Base-by-base conservation (phyloP, 305 asterid species). In the Rubia tinctorum region DNA sequence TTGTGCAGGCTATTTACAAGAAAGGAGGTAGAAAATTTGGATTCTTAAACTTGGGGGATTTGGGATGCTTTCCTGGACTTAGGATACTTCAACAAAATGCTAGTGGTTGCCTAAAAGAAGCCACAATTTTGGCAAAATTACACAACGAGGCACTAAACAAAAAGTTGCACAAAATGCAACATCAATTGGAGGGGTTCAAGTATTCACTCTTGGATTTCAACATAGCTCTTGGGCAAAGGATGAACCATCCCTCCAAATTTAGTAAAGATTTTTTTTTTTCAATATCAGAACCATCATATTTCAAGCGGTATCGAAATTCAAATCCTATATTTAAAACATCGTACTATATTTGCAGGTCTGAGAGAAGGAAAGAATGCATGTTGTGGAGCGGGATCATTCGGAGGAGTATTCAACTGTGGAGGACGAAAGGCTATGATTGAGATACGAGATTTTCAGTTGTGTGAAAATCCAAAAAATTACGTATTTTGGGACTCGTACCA, bases 401-500 rank as follows among this genome's bases (percentile, higher is more conserved):
- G 84, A 63, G 96, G 91, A 61, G 76, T 83, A 66, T 79, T 74
- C 75, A 88, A 89, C 84, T 90, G 96, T 58, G 94, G 96, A 72
- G 96, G 92, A 25, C 84, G 80, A 77, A 84, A 92, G 78, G 39
- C 23, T 1, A 85, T 85, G 74, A 84, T 83, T 20, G 86, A 81
- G 49, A 85, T 82, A n/a, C 82, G 80, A 72, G 91, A 85, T 3
- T 88, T 70, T 47, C 75, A 83, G 47, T 72, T 90, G 40, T 90
- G 96, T 73, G 66, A 82, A 47, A 83, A 85, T 75, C 94, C 91
- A 8, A 72, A 76, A 2, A 75, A 82, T 13, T 84, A 80, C 43
- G 75, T 86, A 27, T 90, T 85, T 49, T 90, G 92, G 90, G 96
- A 90, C 68, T 81, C 89, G 13, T 84, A 79, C 77, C 96, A 90